Evolutionary conservation across 257 asterid species (phyloP).

Genomic region (Misopates orontium): DNA sequence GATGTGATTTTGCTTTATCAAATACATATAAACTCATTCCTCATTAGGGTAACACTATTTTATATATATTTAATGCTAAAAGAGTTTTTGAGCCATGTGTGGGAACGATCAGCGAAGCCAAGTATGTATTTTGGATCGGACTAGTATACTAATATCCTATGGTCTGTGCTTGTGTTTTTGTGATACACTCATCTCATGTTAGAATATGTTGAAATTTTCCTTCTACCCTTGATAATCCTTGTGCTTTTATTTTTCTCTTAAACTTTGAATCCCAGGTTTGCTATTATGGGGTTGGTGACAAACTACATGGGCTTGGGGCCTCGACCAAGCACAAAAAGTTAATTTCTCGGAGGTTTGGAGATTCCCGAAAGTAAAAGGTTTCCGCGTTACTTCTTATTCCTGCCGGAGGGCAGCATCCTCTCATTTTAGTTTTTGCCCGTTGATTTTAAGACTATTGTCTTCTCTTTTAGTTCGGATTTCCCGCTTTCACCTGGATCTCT

Average conservation of each 20-base stretch:
- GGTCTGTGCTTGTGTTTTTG: slow-evolving; percentile 7
- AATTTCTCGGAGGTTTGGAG: slow-evolving; percentile 1
- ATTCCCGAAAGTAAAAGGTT: background rate
- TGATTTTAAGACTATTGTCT: background rate
- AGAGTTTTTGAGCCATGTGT: background rate
- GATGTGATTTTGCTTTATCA: background rate
- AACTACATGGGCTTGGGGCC: slow-evolving; percentile 78
- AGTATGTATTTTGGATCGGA: background rate
- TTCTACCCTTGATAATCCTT: background rate
- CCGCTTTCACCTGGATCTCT: background rate
- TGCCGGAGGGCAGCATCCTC: background rate
- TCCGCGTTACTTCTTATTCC: background rate
- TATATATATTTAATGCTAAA: slow-evolving; percentile 1
- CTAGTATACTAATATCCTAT: slow-evolving; percentile 11
- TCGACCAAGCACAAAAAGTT: slow-evolving; percentile 41
- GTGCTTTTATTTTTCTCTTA: slow-evolving; percentile 7
- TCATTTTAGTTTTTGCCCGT: background rate
- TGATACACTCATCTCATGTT: background rate
- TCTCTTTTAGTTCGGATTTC: too few species aligned
- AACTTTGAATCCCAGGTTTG: slow-evolving; percentile 53
- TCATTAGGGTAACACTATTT: background rate
- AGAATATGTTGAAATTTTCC: background rate
- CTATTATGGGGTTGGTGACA: slow-evolving; percentile 81
- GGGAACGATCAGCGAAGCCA: background rate
- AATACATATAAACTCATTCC: background rate